A percentile compares a stretch with the other conserved stretches of the same genome.
These are phyloP conservation scores for Pleurostoma richardsiae DNA, from an alignment of 2,329 filamentous ascomycete genomes.

Conservation along the genomic window DNA sequence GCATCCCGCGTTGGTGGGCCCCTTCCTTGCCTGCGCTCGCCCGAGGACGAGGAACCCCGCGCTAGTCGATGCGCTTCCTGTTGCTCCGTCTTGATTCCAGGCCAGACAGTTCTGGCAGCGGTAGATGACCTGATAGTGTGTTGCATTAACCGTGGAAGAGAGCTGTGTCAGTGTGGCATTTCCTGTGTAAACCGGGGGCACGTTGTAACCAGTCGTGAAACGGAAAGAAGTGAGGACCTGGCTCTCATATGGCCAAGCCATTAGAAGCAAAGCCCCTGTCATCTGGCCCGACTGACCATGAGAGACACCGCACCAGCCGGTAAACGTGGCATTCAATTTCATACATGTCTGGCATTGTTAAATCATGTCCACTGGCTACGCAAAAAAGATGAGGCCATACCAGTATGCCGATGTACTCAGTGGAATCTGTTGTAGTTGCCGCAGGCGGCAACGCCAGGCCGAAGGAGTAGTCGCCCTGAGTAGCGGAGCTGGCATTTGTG, in stretches of 20 bases:
- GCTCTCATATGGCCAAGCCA: slow-evolving; percentile 50
- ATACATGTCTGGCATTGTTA: too few species aligned
- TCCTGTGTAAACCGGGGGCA: slow-evolving; percentile 55
- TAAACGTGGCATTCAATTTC: too few species aligned
- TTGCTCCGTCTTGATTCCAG: slow-evolving; percentile 44
- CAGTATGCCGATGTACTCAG: too few species aligned
- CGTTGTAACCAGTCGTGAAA: slow-evolving; percentile 49
- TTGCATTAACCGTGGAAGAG: slow-evolving; percentile 50
- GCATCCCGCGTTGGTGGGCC: slow-evolving; percentile 34
- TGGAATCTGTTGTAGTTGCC: too few species aligned
- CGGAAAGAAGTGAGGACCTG: slow-evolving; percentile 53
- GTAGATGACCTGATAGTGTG: slow-evolving; percentile 59
- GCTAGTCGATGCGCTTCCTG: slow-evolving; percentile 37
- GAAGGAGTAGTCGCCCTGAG: too few species aligned
- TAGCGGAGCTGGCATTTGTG: too few species aligned
- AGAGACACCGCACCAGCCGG: too few species aligned
- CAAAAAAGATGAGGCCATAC: too few species aligned
- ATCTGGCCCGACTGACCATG: slow-evolving; percentile 28
- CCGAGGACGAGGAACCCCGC: slow-evolving; percentile 42
- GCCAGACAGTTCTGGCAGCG: slow-evolving; percentile 54
- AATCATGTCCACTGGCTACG: too few species aligned
- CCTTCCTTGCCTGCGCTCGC: slow-evolving; percentile 46
- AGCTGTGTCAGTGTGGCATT: slow-evolving; percentile 58
- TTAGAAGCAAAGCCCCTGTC: slow-evolving; percentile 51
- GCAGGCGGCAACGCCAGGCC: too few species aligned